Percentiles rank a stretch among this genome's conserved stretches.
phyloP scores from a whole-genome alignment of 805 yeast species.

The Schwanniomyces yamadae region DNA sequence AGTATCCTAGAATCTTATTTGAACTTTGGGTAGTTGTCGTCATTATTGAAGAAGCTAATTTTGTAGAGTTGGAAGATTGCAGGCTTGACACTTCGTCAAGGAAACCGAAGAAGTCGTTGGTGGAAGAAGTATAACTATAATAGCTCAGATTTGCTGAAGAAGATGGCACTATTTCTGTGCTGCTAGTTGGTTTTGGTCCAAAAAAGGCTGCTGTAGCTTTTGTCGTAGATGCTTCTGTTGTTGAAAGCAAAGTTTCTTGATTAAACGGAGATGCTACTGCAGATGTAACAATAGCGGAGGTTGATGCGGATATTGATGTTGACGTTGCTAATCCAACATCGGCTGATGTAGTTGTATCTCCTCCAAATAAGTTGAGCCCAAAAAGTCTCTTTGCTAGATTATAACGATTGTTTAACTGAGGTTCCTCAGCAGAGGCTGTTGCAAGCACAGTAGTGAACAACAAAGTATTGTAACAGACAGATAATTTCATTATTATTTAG shows the following conservation, averaged over 20 bases:
- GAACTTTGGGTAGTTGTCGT: constrained; percentile 5
- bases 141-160: background rate
- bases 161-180: background rate
- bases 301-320: constrained; percentile 2
- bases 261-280: constrained; percentile 8
- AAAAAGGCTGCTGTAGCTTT: background rate
- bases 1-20: background rate
- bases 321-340: constrained; percentile 1
- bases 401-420: too few species aligned
- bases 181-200: background rate
- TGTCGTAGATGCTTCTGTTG: constrained; percentile 8
- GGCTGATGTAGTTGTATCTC: constrained; percentile 2
- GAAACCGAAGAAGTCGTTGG: background rate
- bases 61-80: too few species aligned
- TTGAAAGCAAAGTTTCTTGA: constrained; percentile 4
- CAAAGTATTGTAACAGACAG: constrained; percentile 1
- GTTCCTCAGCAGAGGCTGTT: too few species aligned
- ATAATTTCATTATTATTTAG: constrained; percentile 1
- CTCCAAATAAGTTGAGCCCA: constrained; percentile 2
- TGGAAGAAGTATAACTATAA: background rate
- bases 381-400: too few species aligned
- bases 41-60: too few species aligned
- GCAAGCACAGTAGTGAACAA: constrained; percentile 1
- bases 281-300: constrained; percentile 7
- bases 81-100: background rate